Evolutionary conservation across 1,284 basidiomycete species (phyloP).

Genomic region (Apiotrichum mycotoxinovorans): DNA sequence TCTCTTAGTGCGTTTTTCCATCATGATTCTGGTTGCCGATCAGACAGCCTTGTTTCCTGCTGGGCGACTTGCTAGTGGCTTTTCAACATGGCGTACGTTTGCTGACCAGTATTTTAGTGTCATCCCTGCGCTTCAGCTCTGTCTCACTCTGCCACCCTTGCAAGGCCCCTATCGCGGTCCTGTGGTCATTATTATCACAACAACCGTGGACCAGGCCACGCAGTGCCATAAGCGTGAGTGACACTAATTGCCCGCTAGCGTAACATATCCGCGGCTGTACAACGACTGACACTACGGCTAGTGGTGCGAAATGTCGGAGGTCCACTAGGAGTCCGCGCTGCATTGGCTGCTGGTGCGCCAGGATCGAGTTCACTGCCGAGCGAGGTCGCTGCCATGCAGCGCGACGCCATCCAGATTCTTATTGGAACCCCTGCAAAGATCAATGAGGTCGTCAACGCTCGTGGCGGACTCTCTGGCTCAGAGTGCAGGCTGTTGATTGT

Average conservation of each 20-base stretch:
- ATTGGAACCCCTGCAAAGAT: conserved; percentile 96
- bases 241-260: neutral
- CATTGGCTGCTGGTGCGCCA: conserved; percentile 73
- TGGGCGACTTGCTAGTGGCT: neutral
- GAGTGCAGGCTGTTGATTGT: conserved; percentile 84
- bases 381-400: conserved; percentile 77
- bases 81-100: neutral
- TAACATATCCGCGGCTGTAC: neutral
- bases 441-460: conserved; percentile 82
- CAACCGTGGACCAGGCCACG: conserved; percentile 96
- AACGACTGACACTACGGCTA: conserved; percentile 6
- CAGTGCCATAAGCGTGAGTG: conserved; percentile 75
- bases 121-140: conserved; percentile 85
- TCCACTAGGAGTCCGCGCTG: conserved; percentile 81
- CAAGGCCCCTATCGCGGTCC: conserved; percentile 68
- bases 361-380: conserved; percentile 64
- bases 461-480: conserved; percentile 60
- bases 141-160: conserved; percentile 59
- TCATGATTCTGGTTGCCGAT: neutral
- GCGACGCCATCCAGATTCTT: conserved; percentile 88
- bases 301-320: conserved; percentile 93
- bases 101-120: conserved; percentile 51
- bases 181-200: conserved; percentile 86
- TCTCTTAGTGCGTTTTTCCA: conserved; percentile 63
- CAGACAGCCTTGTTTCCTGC: no score